Percentiles rank a stretch among this genome's conserved stretches.
These are phyloP conservation scores for Talaromyces borbonicus DNA, from an alignment of 495 filamentous ascomycete genomes.

Conservation along the genomic window DNA sequence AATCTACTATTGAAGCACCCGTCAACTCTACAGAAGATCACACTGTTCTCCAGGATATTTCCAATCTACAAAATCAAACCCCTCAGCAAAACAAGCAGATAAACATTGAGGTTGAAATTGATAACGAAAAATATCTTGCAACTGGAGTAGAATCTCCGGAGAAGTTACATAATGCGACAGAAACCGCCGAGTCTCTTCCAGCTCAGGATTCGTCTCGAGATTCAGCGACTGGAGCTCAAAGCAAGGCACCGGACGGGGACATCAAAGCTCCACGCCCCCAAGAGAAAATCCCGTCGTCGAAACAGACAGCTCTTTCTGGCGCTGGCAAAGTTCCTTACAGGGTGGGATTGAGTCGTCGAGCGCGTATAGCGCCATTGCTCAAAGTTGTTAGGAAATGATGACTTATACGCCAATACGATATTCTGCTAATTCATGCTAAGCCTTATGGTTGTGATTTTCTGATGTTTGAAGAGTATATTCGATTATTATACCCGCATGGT, in stretches of 20 bases:
- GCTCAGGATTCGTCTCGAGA: conserved; percentile 75
- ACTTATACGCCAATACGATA: too few relatives aligned
- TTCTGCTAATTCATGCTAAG: too few relatives aligned
- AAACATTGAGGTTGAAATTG: background rate
- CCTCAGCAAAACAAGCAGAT: conserved; percentile 21
- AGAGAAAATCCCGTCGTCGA: conserved; percentile 18
- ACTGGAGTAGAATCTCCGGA: background rate
- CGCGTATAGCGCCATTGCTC: conserved; percentile 55
- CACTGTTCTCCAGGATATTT: conserved; percentile 6
- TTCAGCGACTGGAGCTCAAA: conserved; percentile 75
- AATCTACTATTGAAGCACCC: conserved; percentile 19
- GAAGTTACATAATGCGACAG: too few relatives aligned
- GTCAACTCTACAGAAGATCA: background rate
- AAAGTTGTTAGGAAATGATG: conserved; percentile 53
- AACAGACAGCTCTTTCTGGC: conserved; percentile 41
- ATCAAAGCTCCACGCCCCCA: conserved; percentile 7
- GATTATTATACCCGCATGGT: too few relatives aligned
- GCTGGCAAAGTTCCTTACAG: conserved; percentile 49
- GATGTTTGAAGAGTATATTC: too few relatives aligned
- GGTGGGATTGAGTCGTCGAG: conserved; percentile 57
- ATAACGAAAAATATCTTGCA: background rate
- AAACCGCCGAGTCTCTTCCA: conserved; percentile 37
- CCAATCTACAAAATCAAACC: background rate
- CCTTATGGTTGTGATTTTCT: background rate
- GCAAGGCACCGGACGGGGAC: conserved; percentile 26